phyloP scores from a whole-genome alignment of 768 basidiomycete genomes.

The Tylopilus plumbeoviolaceoides region DNA sequence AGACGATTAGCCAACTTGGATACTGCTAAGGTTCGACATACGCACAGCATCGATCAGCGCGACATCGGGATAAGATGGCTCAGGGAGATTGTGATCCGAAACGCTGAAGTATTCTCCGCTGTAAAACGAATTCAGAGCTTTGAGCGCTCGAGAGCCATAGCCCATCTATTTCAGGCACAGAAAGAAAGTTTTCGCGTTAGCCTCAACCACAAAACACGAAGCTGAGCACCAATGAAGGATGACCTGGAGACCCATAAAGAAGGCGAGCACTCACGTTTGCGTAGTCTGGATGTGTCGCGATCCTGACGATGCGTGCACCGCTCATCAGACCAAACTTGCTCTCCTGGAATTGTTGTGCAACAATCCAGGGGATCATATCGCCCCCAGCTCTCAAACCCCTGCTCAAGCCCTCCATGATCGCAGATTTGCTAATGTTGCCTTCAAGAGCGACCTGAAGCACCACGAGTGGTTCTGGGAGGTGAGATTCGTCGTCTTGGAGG shows the following conservation, averaged over 20 bases:
- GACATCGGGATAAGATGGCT: conserved; percentile 59
- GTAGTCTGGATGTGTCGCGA: conserved; percentile 96
- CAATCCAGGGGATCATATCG: conserved; percentile 97
- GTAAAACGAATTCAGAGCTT: conserved; percentile 86
- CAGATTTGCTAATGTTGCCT: conserved; percentile 82
- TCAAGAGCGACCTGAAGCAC: conserved; percentile 96
- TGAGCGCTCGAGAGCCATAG: conserved; percentile 86
- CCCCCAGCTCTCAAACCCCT: conserved; percentile 85
- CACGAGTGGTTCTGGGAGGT: conserved; percentile 91
- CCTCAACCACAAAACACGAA: neutral
- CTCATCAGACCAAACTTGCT: conserved; percentile 88
- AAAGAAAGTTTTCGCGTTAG: conserved; percentile 1
- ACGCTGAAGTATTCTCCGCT: conserved; percentile 89
- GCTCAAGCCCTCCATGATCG: conserved; percentile 80
- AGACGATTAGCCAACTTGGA: neutral
- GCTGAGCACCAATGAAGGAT: neutral
- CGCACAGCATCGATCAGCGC: conserved; percentile 46
- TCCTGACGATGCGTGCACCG: conserved; percentile 86
- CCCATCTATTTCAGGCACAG: conserved; percentile 67
- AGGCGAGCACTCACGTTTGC: conserved; percentile 58
- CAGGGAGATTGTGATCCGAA: conserved; percentile 53
- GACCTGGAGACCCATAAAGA: too few species aligned
- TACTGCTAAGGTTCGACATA: neutral
- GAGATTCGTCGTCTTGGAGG: conserved; percentile 83
- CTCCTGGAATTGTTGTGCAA: conserved; percentile 95